These are phyloP conservation scores for Ogataea sp. DNA, from an alignment of 805 yeast species.

Conservation along the genomic window DNA sequence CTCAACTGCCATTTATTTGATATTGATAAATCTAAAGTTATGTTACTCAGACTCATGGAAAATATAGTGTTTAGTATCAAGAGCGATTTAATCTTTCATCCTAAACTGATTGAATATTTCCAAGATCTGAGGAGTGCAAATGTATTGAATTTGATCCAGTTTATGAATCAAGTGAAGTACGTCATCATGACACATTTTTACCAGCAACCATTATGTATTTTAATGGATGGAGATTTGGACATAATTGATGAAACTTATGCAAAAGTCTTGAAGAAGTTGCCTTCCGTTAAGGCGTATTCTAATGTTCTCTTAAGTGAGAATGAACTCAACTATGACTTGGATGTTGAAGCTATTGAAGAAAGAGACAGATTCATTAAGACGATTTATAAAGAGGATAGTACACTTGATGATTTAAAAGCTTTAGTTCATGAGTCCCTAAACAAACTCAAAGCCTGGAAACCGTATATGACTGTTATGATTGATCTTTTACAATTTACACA, in stretches of 20 bases:
- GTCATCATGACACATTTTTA: constrained; percentile 26
- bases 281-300: constrained; percentile 17
- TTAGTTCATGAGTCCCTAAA: constrained; percentile 11
- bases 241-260: constrained; percentile 15
- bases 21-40: constrained; percentile 23
- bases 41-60: constrained; percentile 23
- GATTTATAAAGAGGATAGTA: constrained; percentile 12
- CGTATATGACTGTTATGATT: constrained; percentile 16
- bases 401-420: constrained; percentile 12
- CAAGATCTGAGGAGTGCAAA: constrained; percentile 10
- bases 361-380: background rate
- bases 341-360: constrained; percentile 4
- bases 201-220: constrained; percentile 24
- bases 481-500: constrained; percentile 22
- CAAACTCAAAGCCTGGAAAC: constrained; percentile 22
- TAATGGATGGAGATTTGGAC: constrained; percentile 23
- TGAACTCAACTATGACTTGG: background rate
- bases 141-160: constrained; percentile 19
- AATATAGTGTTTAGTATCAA: constrained; percentile 23
- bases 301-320: background rate
- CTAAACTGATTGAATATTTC: constrained; percentile 21
- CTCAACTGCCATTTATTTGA: constrained; percentile 19
- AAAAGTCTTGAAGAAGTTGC: constrained; percentile 19
- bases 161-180: constrained; percentile 22
- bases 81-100: constrained; percentile 25